Evolutionary conservation across 108 stramenopile genomes (phyloP).

Genomic region (Chaetoceros muelleri): DNA sequence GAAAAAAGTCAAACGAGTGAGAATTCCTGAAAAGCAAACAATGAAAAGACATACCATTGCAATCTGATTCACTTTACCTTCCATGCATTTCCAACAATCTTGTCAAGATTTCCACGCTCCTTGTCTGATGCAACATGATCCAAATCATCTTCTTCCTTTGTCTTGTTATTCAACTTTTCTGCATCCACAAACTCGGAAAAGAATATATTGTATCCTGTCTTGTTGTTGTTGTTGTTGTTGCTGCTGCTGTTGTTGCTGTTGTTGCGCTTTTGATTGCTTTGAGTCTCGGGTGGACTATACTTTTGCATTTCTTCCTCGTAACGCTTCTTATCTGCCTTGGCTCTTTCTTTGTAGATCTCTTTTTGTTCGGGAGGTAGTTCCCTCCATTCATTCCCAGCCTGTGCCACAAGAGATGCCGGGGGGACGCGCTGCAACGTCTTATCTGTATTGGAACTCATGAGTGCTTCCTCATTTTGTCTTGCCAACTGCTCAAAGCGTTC

Average conservation of each 20-base stretch:
- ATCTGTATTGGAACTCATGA: slow-evolving; percentile 48
- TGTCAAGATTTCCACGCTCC: slow-evolving; percentile 66
- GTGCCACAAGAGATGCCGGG: slow-evolving; percentile 53
- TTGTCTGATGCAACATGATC: slow-evolving; percentile 50
- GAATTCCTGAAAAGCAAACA: too few species aligned
- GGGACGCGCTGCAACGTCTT: slow-evolving; percentile 55
- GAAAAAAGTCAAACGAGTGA: too few species aligned
- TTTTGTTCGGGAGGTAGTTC: slow-evolving; percentile 53
- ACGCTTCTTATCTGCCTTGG: slow-evolving; percentile 55
- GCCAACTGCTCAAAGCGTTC: slow-evolving; percentile 63
- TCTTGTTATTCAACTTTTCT: slow-evolving; percentile 47
- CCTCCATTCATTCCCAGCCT: slow-evolving; percentile 64
- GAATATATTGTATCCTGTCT: slow-evolving; percentile 58
- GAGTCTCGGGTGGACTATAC: slow-evolving; percentile 66
- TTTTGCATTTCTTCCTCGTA: slow-evolving; percentile 71
- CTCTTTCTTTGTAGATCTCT: slow-evolving; percentile 57
- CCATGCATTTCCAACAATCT: slow-evolving; percentile 70
- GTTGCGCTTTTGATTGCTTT: slow-evolving; percentile 57
- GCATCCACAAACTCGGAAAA: slow-evolving; percentile 62
- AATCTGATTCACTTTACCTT: too few species aligned
- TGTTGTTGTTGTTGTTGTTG: not conserved
- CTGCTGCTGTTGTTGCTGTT: slow-evolving; percentile 40
- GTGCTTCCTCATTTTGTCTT: slow-evolving; percentile 62
- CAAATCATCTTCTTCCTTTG: slow-evolving; percentile 54
- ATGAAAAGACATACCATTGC: too few species aligned